These are phyloP conservation scores for Martiniozyma asiatica DNA, from an alignment of 1,139 yeast species.

Conservation along the genomic window DNA sequence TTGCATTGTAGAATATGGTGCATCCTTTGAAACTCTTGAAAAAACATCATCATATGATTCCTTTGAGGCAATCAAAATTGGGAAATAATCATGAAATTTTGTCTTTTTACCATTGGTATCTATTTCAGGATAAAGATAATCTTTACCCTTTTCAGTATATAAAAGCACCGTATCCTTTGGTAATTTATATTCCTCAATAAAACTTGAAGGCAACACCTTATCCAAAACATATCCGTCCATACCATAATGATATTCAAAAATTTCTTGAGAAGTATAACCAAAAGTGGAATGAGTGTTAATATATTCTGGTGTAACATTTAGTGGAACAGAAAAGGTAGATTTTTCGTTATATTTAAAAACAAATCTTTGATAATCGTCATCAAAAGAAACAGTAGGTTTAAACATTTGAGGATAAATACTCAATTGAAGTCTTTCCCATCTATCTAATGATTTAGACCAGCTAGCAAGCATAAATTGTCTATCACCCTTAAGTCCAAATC, in stretches of 20 bases:
- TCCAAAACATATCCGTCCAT: constrained; percentile 12
- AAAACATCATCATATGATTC: constrained; percentile 24
- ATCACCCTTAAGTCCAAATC: constrained; percentile 30
- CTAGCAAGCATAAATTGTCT: constrained; percentile 28
- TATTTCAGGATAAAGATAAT: constrained; percentile 18
- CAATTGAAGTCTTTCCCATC: constrained; percentile 24
- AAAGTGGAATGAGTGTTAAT: constrained; percentile 10
- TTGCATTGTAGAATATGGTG: constrained; percentile 8
- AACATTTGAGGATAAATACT: constrained; percentile 24
- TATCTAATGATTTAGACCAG: constrained; percentile 16
- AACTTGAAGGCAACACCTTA: constrained; percentile 14
- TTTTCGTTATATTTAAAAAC: constrained; percentile 17
- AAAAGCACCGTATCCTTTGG: constrained; percentile 20
- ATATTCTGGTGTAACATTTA: constrained; percentile 18
- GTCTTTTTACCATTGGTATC: constrained; percentile 13
- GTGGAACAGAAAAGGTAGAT: constrained; percentile 20
- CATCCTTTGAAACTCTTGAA: constrained; percentile 13
- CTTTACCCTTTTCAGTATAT: constrained; percentile 24
- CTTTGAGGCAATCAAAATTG: constrained; percentile 27
- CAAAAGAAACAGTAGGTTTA: constrained; percentile 12
- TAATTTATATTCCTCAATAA: constrained; percentile 13
- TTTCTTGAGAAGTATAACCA: constrained; percentile 3
- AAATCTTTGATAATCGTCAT: constrained; percentile 15
- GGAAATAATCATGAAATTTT: constrained; percentile 33
- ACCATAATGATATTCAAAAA: constrained; percentile 11